Percentiles rank a stretch among this genome's conserved stretches.
Conservation (phyloP, 2,329 filamentous ascomycete species). For the Aphanoascus verrucosus region DNA sequence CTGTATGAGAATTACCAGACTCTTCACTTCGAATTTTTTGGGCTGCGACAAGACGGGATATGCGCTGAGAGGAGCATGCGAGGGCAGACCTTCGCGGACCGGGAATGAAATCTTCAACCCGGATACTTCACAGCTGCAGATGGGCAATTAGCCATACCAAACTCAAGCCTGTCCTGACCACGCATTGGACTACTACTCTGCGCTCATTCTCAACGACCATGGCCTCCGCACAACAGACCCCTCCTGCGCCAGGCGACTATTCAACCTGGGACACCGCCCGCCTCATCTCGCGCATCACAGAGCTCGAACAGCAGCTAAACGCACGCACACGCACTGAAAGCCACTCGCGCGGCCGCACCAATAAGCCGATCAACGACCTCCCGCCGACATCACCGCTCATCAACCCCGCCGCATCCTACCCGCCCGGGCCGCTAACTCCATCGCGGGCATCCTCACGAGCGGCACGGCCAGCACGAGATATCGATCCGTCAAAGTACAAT, state of each 20-base stretch:
- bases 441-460: constrained; percentile 22
- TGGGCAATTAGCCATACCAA: not conserved
- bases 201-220: constrained; percentile 3
- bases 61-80: not conserved
- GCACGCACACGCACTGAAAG: constrained; percentile 24
- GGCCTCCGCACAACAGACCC: not conserved
- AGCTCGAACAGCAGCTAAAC: constrained; percentile 56
- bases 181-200: not conserved
- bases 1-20: constrained; percentile 3
- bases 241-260: not conserved
- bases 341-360: constrained; percentile 26
- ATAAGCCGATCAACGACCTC: constrained; percentile 17
- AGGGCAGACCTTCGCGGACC: not conserved
- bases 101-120: constrained; percentile 11
- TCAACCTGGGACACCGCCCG: constrained; percentile 55
- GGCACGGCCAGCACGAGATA: constrained; percentile 41
- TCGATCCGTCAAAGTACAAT: constrained; percentile 71
- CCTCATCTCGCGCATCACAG: constrained; percentile 56
- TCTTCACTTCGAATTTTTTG: not conserved
- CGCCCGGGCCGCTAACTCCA: constrained; percentile 16
- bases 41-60: not conserved
- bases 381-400: constrained; percentile 5
- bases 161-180: not conserved
- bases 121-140: constrained; percentile 8
- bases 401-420: not conserved